Conservation (phyloP, 2,329 filamentous ascomycete genomes). For the Fusarium ramigenum region DNA sequence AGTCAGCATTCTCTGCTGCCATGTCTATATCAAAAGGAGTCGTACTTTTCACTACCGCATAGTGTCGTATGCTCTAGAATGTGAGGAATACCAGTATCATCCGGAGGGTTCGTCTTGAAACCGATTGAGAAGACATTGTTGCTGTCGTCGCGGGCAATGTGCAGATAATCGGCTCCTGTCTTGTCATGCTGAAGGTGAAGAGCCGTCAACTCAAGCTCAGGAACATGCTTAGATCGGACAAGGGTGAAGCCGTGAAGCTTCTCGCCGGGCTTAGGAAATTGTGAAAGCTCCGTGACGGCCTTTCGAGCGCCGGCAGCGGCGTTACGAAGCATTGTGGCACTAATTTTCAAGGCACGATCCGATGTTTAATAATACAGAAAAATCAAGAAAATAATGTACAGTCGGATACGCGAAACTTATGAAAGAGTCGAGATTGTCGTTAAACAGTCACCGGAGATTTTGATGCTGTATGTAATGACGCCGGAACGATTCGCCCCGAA, state of each 20-base stretch:
- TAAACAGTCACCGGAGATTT: slow-evolving; percentile 35
- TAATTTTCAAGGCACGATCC: neutral
- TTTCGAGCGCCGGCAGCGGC: slow-evolving; percentile 62
- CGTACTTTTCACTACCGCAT: slow-evolving; percentile 91
- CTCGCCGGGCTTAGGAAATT: slow-evolving; percentile 81
- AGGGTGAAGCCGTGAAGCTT: slow-evolving; percentile 94
- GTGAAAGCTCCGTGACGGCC: slow-evolving; percentile 79
- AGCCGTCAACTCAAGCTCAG: slow-evolving; percentile 92
- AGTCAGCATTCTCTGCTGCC: slow-evolving; percentile 40
- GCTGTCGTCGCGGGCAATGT: slow-evolving; percentile 92
- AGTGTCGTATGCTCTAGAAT: slow-evolving; percentile 98
- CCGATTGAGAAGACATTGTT: slow-evolving; percentile 99
- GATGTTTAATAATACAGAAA: slow-evolving; percentile 34
- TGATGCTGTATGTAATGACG: slow-evolving; percentile 40
- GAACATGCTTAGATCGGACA: slow-evolving; percentile 87
- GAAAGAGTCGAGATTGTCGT: slow-evolving; percentile 15
- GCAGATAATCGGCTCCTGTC: slow-evolving; percentile 94
- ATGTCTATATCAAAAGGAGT: neutral
- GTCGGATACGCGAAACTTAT: slow-evolving; percentile 2
- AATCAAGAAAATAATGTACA: slow-evolving; percentile 28
- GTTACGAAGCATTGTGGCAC: slow-evolving; percentile 60
- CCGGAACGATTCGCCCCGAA: slow-evolving; percentile 32
- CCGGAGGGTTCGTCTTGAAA: slow-evolving; percentile 98
- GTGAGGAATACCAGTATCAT: slow-evolving; percentile 95
- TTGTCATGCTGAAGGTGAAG: slow-evolving; percentile 92